phyloP scores from a whole-genome alignment of 352 stramenopile species.

The Phytophthora syringae region DNA sequence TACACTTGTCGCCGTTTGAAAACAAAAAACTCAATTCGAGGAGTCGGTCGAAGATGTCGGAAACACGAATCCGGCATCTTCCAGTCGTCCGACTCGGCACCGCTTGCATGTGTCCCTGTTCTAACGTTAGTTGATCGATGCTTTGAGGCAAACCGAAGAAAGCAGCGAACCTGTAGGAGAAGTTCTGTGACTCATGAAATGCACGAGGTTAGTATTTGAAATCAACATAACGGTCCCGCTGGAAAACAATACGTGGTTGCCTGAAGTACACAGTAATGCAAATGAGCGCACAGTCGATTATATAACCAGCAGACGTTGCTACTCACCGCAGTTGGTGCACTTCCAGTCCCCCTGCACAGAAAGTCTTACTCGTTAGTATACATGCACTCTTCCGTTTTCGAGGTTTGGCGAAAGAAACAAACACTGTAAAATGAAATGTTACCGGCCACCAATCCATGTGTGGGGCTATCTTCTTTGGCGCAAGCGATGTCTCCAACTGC shows the following conservation, averaged over 20 bases:
- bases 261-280: conserved; percentile 23
- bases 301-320: not conserved
- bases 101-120: conserved; percentile 67
- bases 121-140: not conserved
- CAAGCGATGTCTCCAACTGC: conserved; percentile 39
- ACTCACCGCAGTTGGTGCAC: conserved; percentile 72
- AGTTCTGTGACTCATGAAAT: conserved; percentile 53
- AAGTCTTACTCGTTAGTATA: conserved; percentile 21
- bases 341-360: conserved; percentile 75
- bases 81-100: conserved; percentile 59
- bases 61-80: conserved; percentile 69
- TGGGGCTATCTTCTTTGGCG: conserved; percentile 54
- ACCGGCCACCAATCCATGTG: conserved; percentile 88
- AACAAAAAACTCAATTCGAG: conserved; percentile 12
- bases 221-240: not conserved
- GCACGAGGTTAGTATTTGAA: conserved; percentile 12
- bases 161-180: conserved; percentile 61
- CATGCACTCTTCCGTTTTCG: conserved; percentile 1
- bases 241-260: conserved; percentile 56
- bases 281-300: conserved; percentile 8
- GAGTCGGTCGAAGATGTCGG: conserved; percentile 27
- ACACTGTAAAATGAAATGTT: conserved; percentile 8
- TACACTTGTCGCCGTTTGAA: conserved; percentile 15
- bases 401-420: not conserved
- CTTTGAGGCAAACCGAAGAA: not conserved